Evolutionary conservation across 75 land plant species (phyloP).

Genomic region (Cunninghamia lanceolata): DNA sequence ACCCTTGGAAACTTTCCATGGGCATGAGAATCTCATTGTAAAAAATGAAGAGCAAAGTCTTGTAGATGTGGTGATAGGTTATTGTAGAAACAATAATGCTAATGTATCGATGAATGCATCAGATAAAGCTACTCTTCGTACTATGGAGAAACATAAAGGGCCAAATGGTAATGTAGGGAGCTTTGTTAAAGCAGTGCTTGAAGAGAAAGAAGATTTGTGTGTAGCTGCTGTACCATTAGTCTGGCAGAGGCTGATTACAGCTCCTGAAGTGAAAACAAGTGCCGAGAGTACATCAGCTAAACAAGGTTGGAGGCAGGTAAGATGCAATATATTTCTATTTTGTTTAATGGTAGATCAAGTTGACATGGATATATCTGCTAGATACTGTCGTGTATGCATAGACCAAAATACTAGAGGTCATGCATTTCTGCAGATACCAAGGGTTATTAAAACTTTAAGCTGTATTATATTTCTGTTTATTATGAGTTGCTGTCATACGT

Average conservation of each 20-base stretch:
- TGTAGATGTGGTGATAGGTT: constrained; percentile 22
- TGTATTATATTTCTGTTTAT: background rate
- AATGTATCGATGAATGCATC: constrained; percentile 61
- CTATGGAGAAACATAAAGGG: constrained; percentile 64
- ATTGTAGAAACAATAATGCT: constrained; percentile 34
- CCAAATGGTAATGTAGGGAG: constrained; percentile 52
- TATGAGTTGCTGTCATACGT: background rate
- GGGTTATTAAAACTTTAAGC: background rate
- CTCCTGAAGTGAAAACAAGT: constrained; percentile 68
- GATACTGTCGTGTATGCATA: background rate
- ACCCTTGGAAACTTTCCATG: constrained; percentile 1
- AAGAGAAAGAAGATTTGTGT: constrained; percentile 79
- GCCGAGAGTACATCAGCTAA: constrained; percentile 90
- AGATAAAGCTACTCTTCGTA: constrained; percentile 75
- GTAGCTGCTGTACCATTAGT: constrained; percentile 86
- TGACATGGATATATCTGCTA: background rate
- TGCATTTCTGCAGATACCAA: background rate
- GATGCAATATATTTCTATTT: background rate
- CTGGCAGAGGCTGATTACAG: constrained; percentile 76
- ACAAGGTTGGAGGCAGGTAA: constrained; percentile 95
- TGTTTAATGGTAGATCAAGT: background rate
- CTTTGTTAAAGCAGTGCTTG: constrained; percentile 61
- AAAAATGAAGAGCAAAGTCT: constrained; percentile 8
- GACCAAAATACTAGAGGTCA: background rate
- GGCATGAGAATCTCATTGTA: background rate